Evolutionary conservation across 2,329 filamentous ascomycete species (phyloP).

Genomic region (Pyricularia sp.): DNA sequence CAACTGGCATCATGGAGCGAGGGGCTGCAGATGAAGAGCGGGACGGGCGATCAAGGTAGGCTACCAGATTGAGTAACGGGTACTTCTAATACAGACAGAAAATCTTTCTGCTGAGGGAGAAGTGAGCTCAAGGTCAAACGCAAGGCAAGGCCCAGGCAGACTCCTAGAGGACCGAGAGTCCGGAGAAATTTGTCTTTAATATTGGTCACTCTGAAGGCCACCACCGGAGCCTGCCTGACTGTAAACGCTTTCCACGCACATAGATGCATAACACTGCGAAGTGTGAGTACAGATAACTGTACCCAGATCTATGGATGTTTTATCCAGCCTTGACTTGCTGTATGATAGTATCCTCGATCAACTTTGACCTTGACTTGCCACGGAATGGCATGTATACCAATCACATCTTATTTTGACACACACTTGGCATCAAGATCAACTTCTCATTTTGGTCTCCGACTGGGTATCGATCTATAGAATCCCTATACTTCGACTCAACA

Average conservation of each 20-base stretch:
- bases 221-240: not conserved
- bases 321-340: too few species aligned
- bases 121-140: not conserved
- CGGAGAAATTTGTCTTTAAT: not conserved
- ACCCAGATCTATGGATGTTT: too few species aligned
- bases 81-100: not conserved
- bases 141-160: not conserved
- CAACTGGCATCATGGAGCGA: not conserved
- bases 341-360: too few species aligned
- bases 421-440: not conserved
- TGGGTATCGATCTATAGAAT: not conserved
- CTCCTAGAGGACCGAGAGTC: not conserved
- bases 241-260: not conserved
- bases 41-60: not conserved
- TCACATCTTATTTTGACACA: not conserved
- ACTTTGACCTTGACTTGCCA: too few species aligned
- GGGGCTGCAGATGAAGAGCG: not conserved
- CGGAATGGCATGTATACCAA: too few species aligned
- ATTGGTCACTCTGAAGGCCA: not conserved
- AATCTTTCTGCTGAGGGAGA: not conserved
- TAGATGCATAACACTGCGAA: not conserved
- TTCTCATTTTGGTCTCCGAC: not conserved
- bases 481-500: not conserved
- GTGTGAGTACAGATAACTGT: not conserved
- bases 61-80: not conserved